Base-by-base conservation (phyloP, 2,329 filamentous ascomycete species). In the Microdochium trichocladiopsis region DNA sequence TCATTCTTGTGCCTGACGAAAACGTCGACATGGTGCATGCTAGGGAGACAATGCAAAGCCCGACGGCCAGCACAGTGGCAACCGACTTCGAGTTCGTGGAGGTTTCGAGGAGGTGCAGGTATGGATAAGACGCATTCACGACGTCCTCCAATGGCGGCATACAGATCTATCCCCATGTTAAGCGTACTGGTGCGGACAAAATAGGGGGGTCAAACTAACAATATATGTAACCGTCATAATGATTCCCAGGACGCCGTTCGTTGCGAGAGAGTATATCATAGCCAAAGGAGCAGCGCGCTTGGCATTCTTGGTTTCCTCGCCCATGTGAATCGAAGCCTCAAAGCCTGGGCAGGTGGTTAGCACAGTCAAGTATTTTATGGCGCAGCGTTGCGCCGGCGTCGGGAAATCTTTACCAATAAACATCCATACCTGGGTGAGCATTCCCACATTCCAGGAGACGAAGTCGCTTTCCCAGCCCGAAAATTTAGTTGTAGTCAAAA, bases 281-380 rank as follows among this genome's bases (percentile, higher is more conserved):
- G 53, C 45, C 23, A 43, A 25, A 3, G 53, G 53, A 1, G 52
- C 53, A 8, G 52, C 41, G 22, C 48, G 51, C 14, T 50, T 49
- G 18, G 53, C 53, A n/a, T 54, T 50, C 48, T 54, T 54, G 4
- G 53, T 52, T 48, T 54, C 53, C 22, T 54, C 53, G 23, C 53
- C 53, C 53, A 54, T 52, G 53, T 54, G 53, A 28, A 54, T 54
- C 10, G 52, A 36, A 3, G 33, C 37, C 14, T 54, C 53, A 37
- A 54, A 54, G 10, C 53, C 53, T 54, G 4, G n/a, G n/a, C n/a
- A n/a, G n/a, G n/a, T n/a, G n/a, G n/a, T n/a, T n/a, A n/a, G n/a
- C n/a, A n/a, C n/a, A n/a, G n/a, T n/a, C n/a, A n/a, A n/a, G n/a
- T n/a, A n/a, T n/a, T n/a, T n/a, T n/a, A 8, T 14, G 14, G 8